Evolutionary conservation across 1,284 basidiomycete genomes (phyloP).

Genomic region (Peniophora sp.): DNA sequence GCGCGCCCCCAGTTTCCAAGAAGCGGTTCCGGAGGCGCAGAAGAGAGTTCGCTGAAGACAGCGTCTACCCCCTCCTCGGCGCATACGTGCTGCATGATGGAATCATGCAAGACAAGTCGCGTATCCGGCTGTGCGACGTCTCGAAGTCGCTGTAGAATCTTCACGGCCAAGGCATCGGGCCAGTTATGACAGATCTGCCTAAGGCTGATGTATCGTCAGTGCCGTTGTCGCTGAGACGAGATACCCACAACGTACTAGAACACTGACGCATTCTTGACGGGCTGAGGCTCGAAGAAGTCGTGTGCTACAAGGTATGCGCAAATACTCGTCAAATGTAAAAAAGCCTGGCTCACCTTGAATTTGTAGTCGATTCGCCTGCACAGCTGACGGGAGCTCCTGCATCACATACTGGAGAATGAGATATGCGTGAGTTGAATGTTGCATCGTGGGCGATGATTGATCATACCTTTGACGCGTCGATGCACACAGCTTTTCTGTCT

Average conservation of each 20-base stretch:
- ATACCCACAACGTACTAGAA: slow-evolving; percentile 7
- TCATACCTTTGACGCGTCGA: background rate
- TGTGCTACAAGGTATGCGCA: too few relatives aligned
- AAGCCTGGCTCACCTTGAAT: slow-evolving; percentile 7
- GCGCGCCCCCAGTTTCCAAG: background rate
- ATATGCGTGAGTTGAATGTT: background rate
- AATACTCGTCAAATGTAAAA: too few relatives aligned
- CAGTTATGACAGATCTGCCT: slow-evolving; percentile 21
- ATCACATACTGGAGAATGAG: background rate
- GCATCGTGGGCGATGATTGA: too few relatives aligned
- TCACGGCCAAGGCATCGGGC: slow-evolving; percentile 11
- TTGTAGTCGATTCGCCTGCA: background rate
- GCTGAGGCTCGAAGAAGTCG: slow-evolving; percentile 24
- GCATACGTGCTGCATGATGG: too few relatives aligned
- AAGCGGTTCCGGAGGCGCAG: background rate
- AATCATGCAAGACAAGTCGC: background rate
- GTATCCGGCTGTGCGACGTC: slow-evolving; percentile 10
- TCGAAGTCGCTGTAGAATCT: slow-evolving; percentile 17
- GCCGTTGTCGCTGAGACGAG: too few relatives aligned
- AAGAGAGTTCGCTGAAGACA: too few relatives aligned
- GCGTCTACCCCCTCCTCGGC: too few relatives aligned
- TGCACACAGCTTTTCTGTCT: background rate
- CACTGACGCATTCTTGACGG: slow-evolving; percentile 18
- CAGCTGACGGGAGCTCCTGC: background rate
- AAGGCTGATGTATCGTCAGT: slow-evolving; percentile 8